Conservation (phyloP, 768 basidiomycete species). For the Tricholoma terreum region DNA sequence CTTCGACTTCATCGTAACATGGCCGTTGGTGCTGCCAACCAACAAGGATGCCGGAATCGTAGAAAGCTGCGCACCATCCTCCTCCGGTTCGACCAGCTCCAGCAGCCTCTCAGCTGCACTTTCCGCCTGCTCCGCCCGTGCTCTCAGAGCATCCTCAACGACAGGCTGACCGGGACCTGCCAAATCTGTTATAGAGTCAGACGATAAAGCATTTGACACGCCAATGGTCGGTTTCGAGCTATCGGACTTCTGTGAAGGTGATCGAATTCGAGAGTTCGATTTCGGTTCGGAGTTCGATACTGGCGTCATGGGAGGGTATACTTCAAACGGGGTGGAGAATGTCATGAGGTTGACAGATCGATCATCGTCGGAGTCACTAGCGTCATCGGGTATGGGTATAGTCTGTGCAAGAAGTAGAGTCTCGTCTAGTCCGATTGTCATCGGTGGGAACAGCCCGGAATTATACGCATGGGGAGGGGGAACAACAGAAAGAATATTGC, state of each 20-base stretch:
- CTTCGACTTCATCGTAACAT: conserved; percentile 39
- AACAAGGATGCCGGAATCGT: conserved; percentile 55
- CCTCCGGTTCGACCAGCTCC: conserved; percentile 82
- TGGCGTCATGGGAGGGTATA: conserved; percentile 32
- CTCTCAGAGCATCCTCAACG: conserved; percentile 82
- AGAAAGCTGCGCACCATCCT: conserved; percentile 49
- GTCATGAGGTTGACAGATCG: conserved; percentile 63
- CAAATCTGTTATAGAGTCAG: conserved; percentile 43
- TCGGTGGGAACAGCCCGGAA: conserved; percentile 41
- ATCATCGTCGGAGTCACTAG: conserved; percentile 67
- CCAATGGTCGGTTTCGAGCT: conserved; percentile 45
- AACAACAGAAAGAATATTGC: conserved; percentile 18
- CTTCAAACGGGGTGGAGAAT: conserved; percentile 68
- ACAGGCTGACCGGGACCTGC: conserved; percentile 39
- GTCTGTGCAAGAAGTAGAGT: conserved; percentile 67
- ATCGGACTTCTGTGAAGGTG: conserved; percentile 53
- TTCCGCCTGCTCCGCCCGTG: conserved; percentile 89
- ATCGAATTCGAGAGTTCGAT: conserved; percentile 36
- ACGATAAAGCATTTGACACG: conserved; percentile 61
- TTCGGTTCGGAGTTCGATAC: conserved; percentile 20
- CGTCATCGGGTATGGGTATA: conserved; percentile 73
- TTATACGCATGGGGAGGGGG: conserved; percentile 39
- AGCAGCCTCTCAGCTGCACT: conserved; percentile 86
- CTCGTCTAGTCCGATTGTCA: conserved; percentile 44
- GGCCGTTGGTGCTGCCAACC: conserved; percentile 36